Evolutionary conservation across 2,329 filamentous ascomycete species (phyloP).

Genomic region (Fusarium transvaalense): DNA sequence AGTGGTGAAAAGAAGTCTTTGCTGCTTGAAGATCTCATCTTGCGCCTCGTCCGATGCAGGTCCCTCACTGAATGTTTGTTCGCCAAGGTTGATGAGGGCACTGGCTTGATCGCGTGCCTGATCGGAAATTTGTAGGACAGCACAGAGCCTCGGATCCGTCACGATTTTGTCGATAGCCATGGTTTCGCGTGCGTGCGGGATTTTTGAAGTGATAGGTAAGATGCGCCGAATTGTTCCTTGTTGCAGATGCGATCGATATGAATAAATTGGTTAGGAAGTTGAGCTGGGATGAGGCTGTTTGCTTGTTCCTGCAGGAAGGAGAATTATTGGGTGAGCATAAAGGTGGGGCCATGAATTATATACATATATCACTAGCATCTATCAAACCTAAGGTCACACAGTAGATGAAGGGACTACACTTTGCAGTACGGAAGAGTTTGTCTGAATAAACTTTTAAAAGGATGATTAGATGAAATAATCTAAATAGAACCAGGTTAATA

Average conservation of each 20-base stretch:
- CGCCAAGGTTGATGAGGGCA: slow-evolving; percentile 68
- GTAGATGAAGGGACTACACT: background rate
- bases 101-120: slow-evolving; percentile 80
- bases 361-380: background rate
- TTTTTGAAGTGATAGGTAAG: background rate
- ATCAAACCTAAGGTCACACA: background rate
- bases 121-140: slow-evolving; percentile 78
- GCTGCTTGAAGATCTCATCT: slow-evolving; percentile 76
- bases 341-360: slow-evolving; percentile 10
- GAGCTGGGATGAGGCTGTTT: slow-evolving; percentile 13
- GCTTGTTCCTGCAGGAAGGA: slow-evolving; percentile 25
- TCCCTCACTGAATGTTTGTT: slow-evolving; percentile 58
- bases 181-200: background rate
- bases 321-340: background rate
- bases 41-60: slow-evolving; percentile 62
- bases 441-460: no score
- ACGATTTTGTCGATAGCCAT: slow-evolving; percentile 59
- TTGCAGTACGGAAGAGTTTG: no score
- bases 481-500: no score
- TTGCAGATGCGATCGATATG: background rate
- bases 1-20: slow-evolving; percentile 83
- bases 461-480: no score
- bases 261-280: slow-evolving; percentile 1
- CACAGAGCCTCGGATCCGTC: slow-evolving; percentile 66
- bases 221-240: background rate